phyloP scores from a whole-genome alignment of 768 basidiomycete species.

The Podaxis mareebaensis region DNA sequence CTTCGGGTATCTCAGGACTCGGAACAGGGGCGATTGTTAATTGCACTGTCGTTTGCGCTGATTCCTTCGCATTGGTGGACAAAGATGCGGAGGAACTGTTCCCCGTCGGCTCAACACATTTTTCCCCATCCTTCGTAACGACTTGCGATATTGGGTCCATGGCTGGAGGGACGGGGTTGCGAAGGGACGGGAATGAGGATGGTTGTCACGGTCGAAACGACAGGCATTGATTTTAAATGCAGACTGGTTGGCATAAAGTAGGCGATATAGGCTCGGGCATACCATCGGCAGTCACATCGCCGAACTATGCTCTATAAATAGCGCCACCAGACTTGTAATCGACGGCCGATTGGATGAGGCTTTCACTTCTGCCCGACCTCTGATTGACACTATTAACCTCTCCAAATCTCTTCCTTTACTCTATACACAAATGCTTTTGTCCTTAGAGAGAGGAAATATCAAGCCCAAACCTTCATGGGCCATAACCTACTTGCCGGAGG shows the following conservation, averaged over 20 bases:
- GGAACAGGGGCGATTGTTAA: not conserved
- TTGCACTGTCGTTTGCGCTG: not conserved
- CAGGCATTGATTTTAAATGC: not conserved
- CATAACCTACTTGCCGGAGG: no score
- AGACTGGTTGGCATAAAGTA: not conserved
- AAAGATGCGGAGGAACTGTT: not conserved
- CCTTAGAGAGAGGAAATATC: not conserved
- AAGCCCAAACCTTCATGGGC: no score
- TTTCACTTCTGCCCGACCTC: not conserved
- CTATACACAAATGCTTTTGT: not conserved
- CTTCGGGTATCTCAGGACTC: slow-evolving; percentile 16
- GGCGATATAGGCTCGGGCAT: slow-evolving; percentile 1
- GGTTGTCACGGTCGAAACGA: not conserved
- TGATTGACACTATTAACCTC: not conserved
- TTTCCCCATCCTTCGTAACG: not conserved
- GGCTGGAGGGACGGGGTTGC: not conserved
- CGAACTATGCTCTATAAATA: not conserved
- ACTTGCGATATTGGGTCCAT: not conserved
- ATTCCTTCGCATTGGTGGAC: not conserved
- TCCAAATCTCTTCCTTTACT: not conserved
- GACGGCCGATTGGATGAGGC: not conserved
- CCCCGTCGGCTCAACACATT: not conserved
- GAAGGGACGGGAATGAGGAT: not conserved
- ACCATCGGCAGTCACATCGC: not conserved
- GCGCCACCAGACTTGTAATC: no score